Evolutionary conservation across 164 flowering plant genomes (phyloP), one percentile per base, ranked within the genome.

Genomic region (Akebia trifoliata): DNA sequence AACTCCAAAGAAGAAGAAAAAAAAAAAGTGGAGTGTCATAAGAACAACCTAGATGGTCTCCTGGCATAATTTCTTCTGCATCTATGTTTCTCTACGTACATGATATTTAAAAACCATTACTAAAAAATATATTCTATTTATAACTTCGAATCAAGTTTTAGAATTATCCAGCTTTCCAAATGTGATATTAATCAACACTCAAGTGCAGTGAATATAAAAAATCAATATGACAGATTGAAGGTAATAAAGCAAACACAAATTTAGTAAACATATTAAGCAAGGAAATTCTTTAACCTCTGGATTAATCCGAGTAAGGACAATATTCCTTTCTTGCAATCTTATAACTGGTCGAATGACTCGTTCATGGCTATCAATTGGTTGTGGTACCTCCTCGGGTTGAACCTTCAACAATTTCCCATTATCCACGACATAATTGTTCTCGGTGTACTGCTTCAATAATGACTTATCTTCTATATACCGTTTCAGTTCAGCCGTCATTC

Each of bases 261-360:
- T n/a, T n/a, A n/a, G n/a, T n/a, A n/a, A n/a, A n/a, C n/a, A n/a
- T n/a, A n/a, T n/a, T n/a, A n/a, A 44, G 8, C 7, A 40, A 56
- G 8, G n/a, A 44, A 18, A 40, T 60, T 40, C 21, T 54, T 69
- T 62, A 57, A 94, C 99, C 99, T 90, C 96, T 0, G 99, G 99
- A 80, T 88, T 90, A 57, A 94, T 90, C 43, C 99, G 87, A 35
- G 99, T 94, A 47, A 94, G 86, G 26, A 90, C 95, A 54, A 83
- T 69, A 66, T 86, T 84, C 70, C 66, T 86, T 6, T 94, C 99
- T n/a, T 39, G 87, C 75, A 94, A 71, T 63, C 99, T 78, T 22
- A 94, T 73, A 46, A 94, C 70, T 2, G 99, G 99, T 3, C 99
- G 82, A 62, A 83, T 31, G 38, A 86, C 40, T 28, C 70, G 72